Base-by-base conservation (phyloP, 1,284 basidiomycete genomes). In the Microbotryum scabiosae region DNA sequence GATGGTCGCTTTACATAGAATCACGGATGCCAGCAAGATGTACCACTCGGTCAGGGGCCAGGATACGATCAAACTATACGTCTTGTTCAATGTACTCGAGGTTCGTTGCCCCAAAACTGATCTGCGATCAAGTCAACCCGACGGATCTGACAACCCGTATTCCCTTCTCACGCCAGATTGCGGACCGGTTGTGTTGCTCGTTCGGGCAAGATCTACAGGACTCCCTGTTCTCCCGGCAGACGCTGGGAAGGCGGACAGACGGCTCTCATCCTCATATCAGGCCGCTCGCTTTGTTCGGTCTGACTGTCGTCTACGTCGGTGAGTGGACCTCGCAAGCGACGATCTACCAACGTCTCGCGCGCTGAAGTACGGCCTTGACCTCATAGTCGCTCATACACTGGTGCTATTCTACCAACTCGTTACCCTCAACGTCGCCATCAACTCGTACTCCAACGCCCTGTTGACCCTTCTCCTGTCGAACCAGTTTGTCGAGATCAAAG, bases 401-500 rank as follows among this genome's bases (percentile, higher is more conserved):
- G 88, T 98, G 51, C 90, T 97, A 81, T 85, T 97, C 62, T 99
- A 97, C 74, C 93, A 97, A 76, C 82, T 97, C 55, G 89, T 97
- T 56, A 84, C 92, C 1, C 81, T 98, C 62, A 98, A 98, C 69
- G 94, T 98, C 28, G 94, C 96, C 5, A 90, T 99, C 75, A 98
- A 98, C 76, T 94, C 92, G 20, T 99, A 96, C 76, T 94, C 97
- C 75, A 90, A 98, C 73, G 88, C 93, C 1, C 83, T 99, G 16
- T 81, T 98, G 41, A 97, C 94, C 0, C 82, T 99, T 0, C 81
- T 99, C 6, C 85, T 98, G 49, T 97, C 91, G 50, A 99, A 98
- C 74, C 96, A 99, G 74, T 98, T 99, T 73, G 94, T 98, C 52
- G 96, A 99, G 77, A 98, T 98, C 78, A 99, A 99, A 76, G 93